A percentile compares a stretch with the other conserved stretches of the same genome.
Evolutionary conservation across 2,329 filamentous ascomycete genomes (phyloP).

Genomic region (Paecilomyces sp.): DNA sequence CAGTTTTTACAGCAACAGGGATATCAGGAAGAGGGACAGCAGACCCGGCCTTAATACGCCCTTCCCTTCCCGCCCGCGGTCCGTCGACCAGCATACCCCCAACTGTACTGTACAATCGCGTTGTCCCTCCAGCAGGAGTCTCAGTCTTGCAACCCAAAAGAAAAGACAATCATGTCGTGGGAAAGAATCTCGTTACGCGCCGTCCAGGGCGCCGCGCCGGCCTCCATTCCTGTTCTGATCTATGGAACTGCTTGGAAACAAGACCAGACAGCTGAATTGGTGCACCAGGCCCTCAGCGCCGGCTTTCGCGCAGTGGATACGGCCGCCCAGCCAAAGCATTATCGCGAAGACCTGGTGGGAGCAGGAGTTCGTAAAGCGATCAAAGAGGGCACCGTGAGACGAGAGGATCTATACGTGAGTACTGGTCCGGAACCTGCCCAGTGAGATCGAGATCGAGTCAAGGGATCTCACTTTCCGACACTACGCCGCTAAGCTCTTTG

Average conservation of each 20-base stretch:
- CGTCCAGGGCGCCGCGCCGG: conserved; percentile 14
- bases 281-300: conserved; percentile 58
- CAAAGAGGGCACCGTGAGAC: conserved; percentile 49
- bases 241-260: conserved; percentile 89
- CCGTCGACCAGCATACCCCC: neutral
- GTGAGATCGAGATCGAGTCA: neutral
- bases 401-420: conserved; percentile 57
- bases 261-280: conserved; percentile 57
- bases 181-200: conserved; percentile 22
- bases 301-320: conserved; percentile 73
- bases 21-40: too few relatives aligned
- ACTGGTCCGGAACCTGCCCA: conserved; percentile 1
- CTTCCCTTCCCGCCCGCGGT: neutral
- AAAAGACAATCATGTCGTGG: conserved; percentile 16
- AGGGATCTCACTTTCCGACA: neutral
- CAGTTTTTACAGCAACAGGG: neutral
- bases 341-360: conserved; percentile 65
- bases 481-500: neutral
- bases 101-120: neutral
- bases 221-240: conserved; percentile 44
- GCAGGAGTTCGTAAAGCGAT: conserved; percentile 59
- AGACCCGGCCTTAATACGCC: neutral
- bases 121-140: neutral
- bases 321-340: conserved; percentile 71
- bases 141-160: neutral